These are phyloP conservation scores for Oryza nivara DNA, from an alignment of 176 grass and related monocot genomes.

Conservation along the genomic window DNA sequence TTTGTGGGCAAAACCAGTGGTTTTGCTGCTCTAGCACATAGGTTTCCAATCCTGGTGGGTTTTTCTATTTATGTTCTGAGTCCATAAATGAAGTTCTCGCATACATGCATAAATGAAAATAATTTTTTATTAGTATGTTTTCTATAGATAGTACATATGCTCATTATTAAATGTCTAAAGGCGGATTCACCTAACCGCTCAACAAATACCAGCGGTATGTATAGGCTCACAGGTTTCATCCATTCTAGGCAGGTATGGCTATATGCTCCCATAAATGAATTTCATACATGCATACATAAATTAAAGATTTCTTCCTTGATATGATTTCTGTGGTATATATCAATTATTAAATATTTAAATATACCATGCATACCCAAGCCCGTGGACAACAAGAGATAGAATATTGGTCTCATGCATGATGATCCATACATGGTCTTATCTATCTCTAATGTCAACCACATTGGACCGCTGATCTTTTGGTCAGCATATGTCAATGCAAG, in stretches of 20 bases:
- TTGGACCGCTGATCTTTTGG: not conserved
- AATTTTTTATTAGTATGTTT: not conserved
- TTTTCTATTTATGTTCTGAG: not conserved
- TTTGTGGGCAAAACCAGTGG: not conserved
- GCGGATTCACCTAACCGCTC: no score
- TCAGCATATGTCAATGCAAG: not conserved
- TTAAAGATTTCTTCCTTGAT: no score
- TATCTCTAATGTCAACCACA: not conserved
- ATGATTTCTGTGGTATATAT: no score
- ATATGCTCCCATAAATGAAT: no score
- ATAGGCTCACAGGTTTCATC: no score
- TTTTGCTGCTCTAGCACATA: not conserved
- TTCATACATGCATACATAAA: no score
- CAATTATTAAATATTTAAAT: no score
- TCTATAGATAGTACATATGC: not conserved
- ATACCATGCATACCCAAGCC: no score
- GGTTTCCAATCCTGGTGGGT: not conserved
- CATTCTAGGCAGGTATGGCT: no score
- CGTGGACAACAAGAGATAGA: not conserved
- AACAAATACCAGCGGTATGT: no score
- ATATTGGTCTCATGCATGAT: not conserved
- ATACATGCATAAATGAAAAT: not conserved
- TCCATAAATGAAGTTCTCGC: not conserved
- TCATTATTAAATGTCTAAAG: not conserved
- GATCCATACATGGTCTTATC: not conserved